These are phyloP conservation scores for Penicillium odoratum DNA, from an alignment of 495 filamentous ascomycete genomes.

Conservation along the genomic window DNA sequence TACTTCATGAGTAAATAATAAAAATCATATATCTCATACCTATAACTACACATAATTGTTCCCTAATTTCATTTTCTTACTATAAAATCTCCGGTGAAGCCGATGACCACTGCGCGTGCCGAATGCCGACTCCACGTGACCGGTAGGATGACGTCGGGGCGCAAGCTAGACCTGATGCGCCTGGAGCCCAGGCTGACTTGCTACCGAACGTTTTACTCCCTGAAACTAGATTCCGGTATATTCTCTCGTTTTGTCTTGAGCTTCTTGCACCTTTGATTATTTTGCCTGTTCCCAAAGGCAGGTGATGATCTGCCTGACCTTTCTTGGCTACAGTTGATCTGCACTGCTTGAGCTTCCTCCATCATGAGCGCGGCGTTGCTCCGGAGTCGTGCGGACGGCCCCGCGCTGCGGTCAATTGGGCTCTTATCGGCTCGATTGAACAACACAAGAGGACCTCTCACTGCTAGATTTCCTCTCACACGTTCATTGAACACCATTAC, in stretches of 20 bases:
- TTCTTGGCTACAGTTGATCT: slow-evolving; percentile 21
- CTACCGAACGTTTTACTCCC: background rate
- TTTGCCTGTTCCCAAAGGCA: slow-evolving; percentile 6
- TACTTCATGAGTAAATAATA: slow-evolving; percentile 29
- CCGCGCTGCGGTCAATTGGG: slow-evolving; percentile 35
- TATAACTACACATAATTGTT: background rate
- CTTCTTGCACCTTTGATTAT: slow-evolving; percentile 5
- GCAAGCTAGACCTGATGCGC: background rate
- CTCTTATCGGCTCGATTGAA: slow-evolving; percentile 25
- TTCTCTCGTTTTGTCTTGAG: slow-evolving; percentile 6
- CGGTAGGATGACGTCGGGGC: slow-evolving; percentile 17
- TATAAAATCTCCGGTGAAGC: background rate
- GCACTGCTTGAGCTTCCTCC: slow-evolving; percentile 14
- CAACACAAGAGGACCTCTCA: slow-evolving; percentile 13
- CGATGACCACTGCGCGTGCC: slow-evolving; percentile 12
- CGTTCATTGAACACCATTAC: slow-evolving; percentile 26
- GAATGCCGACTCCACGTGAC: slow-evolving; percentile 25
- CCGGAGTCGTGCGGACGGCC: slow-evolving; percentile 37
- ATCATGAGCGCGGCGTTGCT: slow-evolving; percentile 42
- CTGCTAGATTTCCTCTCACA: slow-evolving; percentile 14
- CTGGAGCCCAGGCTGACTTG: background rate
- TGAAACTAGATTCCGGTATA: slow-evolving; percentile 1
- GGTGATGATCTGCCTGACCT: slow-evolving; percentile 17
- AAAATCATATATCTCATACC: slow-evolving; percentile 8
- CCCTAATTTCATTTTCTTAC: background rate